phyloP scores from a whole-genome alignment of 2,329 filamentous ascomycete species.

The Ophiosphaerella herpotricha region DNA sequence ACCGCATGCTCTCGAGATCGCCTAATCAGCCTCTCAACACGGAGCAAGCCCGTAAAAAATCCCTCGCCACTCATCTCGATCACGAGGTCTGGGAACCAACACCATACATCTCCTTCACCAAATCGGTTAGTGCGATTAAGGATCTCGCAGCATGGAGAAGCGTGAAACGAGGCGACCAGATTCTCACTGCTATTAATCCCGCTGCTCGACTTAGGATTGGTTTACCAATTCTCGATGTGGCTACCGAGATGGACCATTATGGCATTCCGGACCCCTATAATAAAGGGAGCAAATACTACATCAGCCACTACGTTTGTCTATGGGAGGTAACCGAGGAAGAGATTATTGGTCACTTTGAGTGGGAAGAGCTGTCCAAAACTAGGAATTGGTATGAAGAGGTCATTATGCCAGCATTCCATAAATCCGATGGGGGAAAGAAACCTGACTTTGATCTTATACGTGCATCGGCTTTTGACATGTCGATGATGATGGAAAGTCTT shows the following conservation, averaged over 20 bases:
- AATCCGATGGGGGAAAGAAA: not conserved
- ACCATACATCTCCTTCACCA: too few relatives aligned
- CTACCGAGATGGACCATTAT: conserved; percentile 16
- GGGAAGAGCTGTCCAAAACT: conserved; percentile 6
- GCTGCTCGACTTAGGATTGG: conserved; percentile 9
- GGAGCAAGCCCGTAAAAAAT: too few relatives aligned
- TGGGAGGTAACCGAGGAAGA: conserved; percentile 22
- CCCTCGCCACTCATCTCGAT: too few relatives aligned
- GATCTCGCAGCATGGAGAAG: not conserved
- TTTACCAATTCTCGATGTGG: conserved; percentile 15
- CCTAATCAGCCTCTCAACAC: too few relatives aligned
- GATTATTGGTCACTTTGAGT: conserved; percentile 14
- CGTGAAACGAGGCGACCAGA: conserved; percentile 2
- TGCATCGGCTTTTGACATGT: not conserved
- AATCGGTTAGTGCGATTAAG: not conserved
- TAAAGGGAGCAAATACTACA: conserved; percentile 7
- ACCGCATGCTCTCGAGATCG: too few relatives aligned
- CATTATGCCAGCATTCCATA: conserved; percentile 9
- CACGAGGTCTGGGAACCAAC: too few relatives aligned
- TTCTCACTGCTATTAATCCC: conserved; percentile 16
- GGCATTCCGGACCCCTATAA: conserved; percentile 11
- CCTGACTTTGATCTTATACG: not conserved
- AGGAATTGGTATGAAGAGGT: conserved; percentile 17
- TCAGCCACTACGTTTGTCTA: conserved; percentile 21
- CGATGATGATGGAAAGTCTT: not conserved